Percentiles rank a stretch among this genome's conserved stretches.
Conservation (phyloP, 345 rosid species). For the Moringa oleifera region DNA sequence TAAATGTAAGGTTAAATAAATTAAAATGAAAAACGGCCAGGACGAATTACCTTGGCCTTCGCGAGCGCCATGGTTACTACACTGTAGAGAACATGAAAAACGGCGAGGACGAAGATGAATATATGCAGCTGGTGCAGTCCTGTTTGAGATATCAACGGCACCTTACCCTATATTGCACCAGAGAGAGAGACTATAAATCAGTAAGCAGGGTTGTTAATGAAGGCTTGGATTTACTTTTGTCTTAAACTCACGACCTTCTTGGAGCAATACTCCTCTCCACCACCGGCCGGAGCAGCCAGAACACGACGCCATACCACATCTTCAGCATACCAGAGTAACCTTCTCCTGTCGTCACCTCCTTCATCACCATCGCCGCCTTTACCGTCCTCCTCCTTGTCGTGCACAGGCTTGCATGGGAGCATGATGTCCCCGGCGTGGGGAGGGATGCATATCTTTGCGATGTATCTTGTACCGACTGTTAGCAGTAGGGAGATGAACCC, state of each 20-base stretch:
- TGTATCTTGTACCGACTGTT: conserved; percentile 34
- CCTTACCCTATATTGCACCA: conserved; percentile 36
- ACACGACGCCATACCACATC: conserved; percentile 30
- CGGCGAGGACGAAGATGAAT: conserved; percentile 56
- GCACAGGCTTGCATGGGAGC: conserved; percentile 47
- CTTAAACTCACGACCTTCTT: too few relatives aligned
- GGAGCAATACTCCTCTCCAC: conserved; percentile 27
- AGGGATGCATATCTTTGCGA: conserved; percentile 45
- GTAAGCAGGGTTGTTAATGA: too few relatives aligned
- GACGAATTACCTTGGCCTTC: conserved; percentile 24
- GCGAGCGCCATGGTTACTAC: conserved; percentile 39
- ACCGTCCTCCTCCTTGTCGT: neutral
- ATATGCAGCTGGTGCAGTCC: conserved; percentile 64
- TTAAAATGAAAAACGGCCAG: too few relatives aligned
- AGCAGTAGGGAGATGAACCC: conserved; percentile 60
- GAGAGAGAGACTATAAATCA: too few relatives aligned
- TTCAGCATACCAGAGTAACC: conserved; percentile 25
- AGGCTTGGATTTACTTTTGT: neutral
- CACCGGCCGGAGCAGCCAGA: conserved; percentile 27
- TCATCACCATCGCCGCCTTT: neutral
- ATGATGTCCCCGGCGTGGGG: conserved; percentile 28
- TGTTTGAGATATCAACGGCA: conserved; percentile 36
- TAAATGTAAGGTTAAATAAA: too few relatives aligned
- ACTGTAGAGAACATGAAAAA: conserved; percentile 51
- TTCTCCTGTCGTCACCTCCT: conserved; percentile 19